phyloP scores from a whole-genome alignment of 768 basidiomycete species.

The Lactarius deliciosus region DNA sequence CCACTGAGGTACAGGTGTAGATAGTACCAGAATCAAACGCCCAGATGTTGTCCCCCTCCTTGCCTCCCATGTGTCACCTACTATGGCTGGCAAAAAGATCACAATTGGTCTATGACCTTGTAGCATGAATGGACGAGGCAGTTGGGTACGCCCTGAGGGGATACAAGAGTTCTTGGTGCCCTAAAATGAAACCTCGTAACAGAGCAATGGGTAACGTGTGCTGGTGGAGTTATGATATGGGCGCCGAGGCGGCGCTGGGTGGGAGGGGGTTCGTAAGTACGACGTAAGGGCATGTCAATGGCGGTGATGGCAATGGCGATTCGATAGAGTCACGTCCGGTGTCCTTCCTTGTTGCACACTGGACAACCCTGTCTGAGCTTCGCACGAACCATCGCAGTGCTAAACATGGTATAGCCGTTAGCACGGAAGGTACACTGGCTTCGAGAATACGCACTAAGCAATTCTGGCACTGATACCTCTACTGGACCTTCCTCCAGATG shows the following conservation, averaged over 20 bases:
- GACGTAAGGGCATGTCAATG: constrained; percentile 2
- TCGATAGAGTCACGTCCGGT: constrained; percentile 32
- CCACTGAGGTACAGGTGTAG: not conserved
- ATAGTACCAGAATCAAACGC: not conserved
- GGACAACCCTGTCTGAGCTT: constrained; percentile 72
- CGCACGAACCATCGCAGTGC: constrained; percentile 69
- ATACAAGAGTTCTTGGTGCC: not conserved
- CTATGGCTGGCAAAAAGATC: not conserved
- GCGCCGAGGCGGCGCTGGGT: not conserved
- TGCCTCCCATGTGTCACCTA: not conserved
- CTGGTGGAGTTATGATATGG: not conserved
- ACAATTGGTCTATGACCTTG: not conserved
- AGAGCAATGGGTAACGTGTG: not conserved
- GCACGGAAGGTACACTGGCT: not conserved
- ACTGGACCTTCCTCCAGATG: constrained; percentile 40
- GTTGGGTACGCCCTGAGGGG: not conserved
- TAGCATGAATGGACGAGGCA: not conserved
- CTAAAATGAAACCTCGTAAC: not conserved
- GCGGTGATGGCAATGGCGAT: not conserved
- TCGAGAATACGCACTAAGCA: constrained; percentile 55
- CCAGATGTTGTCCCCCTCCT: not conserved
- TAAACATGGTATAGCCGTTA: constrained; percentile 33
- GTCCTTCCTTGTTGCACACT: constrained; percentile 66
- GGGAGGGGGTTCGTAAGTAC: not conserved
- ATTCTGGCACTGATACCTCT: constrained; percentile 67